A percentile compares a stretch with the other conserved stretches of the same genome.
Conservation (phyloP, 2,329 filamentous ascomycete genomes). For the Diaporthe longicolla region DNA sequence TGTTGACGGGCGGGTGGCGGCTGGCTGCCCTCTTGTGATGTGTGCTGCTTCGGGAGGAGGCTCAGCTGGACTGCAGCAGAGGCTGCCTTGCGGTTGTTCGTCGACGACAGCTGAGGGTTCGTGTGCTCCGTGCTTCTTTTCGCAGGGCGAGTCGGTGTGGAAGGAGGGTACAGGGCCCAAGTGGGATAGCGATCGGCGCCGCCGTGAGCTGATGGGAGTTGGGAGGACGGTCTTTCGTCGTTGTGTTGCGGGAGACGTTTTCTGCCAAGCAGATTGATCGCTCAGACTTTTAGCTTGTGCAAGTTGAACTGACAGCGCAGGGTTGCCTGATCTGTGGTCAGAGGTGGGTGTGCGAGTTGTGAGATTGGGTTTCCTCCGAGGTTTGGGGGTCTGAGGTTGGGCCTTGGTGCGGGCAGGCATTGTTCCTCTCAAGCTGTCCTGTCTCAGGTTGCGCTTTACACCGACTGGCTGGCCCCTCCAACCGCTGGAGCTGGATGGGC, state of each 20-base stretch:
- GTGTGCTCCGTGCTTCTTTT: conserved; percentile 12
- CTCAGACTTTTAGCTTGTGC: not conserved
- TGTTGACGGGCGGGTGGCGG: conserved; percentile 55
- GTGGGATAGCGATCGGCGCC: conserved; percentile 33
- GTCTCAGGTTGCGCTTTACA: conserved; percentile 31
- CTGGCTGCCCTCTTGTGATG: not conserved
- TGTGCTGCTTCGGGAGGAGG: not conserved
- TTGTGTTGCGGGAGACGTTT: conserved; percentile 1
- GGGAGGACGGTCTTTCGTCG: not conserved
- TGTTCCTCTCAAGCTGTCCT: conserved; percentile 27
- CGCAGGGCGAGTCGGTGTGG: conserved; percentile 32
- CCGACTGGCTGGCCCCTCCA: conserved; percentile 12
- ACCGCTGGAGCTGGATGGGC: conserved; percentile 31
- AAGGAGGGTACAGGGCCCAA: conserved; percentile 16
- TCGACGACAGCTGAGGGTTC: conserved; percentile 22
- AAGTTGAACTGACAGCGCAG: not conserved
- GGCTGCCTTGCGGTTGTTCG: conserved; percentile 15
- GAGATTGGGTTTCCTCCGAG: conserved; percentile 32
- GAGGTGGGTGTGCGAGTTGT: conserved; percentile 7
- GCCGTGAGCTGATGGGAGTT: conserved; percentile 10
- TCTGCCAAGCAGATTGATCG: not conserved
- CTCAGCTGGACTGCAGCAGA: conserved; percentile 22
- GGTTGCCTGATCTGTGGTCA: conserved; percentile 11
- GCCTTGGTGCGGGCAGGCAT: conserved; percentile 5
- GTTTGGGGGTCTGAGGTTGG: conserved; percentile 23